Evolutionary conservation across 495 filamentous ascomycete species (phyloP).

Genomic region (Diplogelasinospora grovesii): DNA sequence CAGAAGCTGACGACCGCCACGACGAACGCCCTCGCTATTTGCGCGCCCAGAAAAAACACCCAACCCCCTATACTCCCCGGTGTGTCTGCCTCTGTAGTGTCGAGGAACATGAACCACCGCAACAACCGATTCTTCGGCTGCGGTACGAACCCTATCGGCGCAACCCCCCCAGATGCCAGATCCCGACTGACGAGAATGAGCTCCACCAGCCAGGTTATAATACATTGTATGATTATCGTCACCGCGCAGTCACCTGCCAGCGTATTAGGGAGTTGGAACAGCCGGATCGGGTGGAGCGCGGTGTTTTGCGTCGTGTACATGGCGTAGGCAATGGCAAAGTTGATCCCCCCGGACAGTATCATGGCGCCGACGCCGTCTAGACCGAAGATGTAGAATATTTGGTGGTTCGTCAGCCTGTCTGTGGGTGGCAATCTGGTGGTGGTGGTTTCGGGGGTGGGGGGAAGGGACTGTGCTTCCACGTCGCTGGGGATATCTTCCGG

Average conservation of each 20-base stretch:
- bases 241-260: constrained; percentile 38
- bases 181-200: constrained; percentile 30
- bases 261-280: constrained; percentile 37
- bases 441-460: constrained; percentile 2
- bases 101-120: constrained; percentile 37
- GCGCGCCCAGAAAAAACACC: constrained; percentile 10
- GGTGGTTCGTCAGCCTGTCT: constrained; percentile 25
- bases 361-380: constrained; percentile 34
- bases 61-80: constrained; percentile 21
- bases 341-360: constrained; percentile 34
- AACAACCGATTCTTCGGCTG: constrained; percentile 15
- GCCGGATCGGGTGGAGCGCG: constrained; percentile 19
- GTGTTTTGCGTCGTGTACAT: constrained; percentile 29
- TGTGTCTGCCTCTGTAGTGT: constrained; percentile 18
- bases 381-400: constrained; percentile 35
- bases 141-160: constrained; percentile 33
- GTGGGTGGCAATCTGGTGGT: constrained; percentile 21
- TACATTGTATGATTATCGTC: constrained; percentile 26
- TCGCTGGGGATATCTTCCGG: not conserved
- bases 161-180: constrained; percentile 27
- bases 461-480: not conserved
- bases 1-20: constrained; percentile 21
- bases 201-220: constrained; percentile 29
- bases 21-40: constrained; percentile 20
- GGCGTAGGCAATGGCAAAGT: constrained; percentile 41